Base-by-base conservation (phyloP, 371 early-diverging fungal genomes). In the Nematocida major region DNA sequence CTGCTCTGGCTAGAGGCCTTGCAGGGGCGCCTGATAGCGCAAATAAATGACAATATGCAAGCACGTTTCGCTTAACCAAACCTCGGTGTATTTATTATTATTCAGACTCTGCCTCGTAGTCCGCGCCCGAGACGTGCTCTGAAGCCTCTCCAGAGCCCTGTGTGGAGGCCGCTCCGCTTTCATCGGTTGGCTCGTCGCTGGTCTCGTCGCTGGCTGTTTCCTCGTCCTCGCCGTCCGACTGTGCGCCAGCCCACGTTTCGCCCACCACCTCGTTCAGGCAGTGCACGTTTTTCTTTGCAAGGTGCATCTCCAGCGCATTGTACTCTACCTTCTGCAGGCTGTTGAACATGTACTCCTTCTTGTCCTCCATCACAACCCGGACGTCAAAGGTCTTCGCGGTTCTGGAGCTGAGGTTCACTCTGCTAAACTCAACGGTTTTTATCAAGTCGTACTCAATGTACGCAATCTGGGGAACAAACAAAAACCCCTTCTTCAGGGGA, bases 381-480 rank as follows among this genome's bases (percentile, higher is more conserved):
- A 85, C 79, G 54, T 85, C 85, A 70, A 85, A 84, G 54, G 85
- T 84, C 62, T 82, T 84, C 39, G 82, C 81, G 40, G 84, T 79
- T 59, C 79, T 47, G 1, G 67, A 40, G 67, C 82, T 81, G 7
- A 84, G 40, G 65, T 85, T 84, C n/a, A 85, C 79, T 53, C 85
- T 53, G 43, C 77, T 66, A 85, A 98, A 98, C 18, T 91, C 91
- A 22, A 98, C 91, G 22, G 87, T 87, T 40, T 88, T 85, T 50
- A 97, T 93, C 34, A 93, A 93, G 36, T 85, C 81, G 76, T 90
- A 88, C 9, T 92, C 88, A 50, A 98, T 90, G 45, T 88, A 89
- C 49, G 91, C 90, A 26, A 93, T 87, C 82, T 97, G 97, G 49
- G 96, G 94, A 47, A 96, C 88, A 80, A 96, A 95, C 49, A 96